phyloP scores from a whole-genome alignment of 768 basidiomycete species.

The Russula foetens region DNA sequence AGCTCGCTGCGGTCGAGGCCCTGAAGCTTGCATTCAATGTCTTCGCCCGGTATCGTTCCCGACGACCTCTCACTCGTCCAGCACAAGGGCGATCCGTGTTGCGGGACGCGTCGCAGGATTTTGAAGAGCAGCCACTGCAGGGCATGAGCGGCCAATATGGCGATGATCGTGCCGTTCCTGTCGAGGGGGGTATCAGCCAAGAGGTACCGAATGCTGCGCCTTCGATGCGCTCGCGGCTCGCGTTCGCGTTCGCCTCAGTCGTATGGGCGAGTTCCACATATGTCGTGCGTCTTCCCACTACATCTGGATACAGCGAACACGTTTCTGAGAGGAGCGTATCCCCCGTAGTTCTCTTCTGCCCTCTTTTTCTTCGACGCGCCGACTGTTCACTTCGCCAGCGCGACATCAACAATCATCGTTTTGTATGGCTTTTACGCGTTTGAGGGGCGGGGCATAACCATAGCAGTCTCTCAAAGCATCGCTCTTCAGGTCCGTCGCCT shows the following conservation, averaged over 20 bases:
- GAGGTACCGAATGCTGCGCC: no score
- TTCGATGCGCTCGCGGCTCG: background rate
- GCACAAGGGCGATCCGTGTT: background rate
- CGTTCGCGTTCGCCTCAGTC: background rate
- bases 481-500: conserved; percentile 29
- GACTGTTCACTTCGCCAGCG: conserved; percentile 5
- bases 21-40: conserved; percentile 10
- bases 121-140: conserved; percentile 12
- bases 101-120: conserved; percentile 5
- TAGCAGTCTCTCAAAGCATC: conserved; percentile 27
- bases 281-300: background rate
- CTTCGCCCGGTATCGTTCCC: background rate
- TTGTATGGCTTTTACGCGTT: conserved; percentile 12
- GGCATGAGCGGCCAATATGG: background rate
- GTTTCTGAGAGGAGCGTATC: background rate
- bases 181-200: background rate
- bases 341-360: conserved; percentile 3
- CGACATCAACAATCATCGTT: conserved; percentile 5
- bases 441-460: conserved; percentile 20
- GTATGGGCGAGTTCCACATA: conserved; percentile 11
- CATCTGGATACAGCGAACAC: background rate
- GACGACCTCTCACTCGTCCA: background rate
- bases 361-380: conserved; percentile 3
- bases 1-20: conserved; percentile 14
- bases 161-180: background rate